Evolutionary conservation across 176 grass and related monocot species (phyloP), one percentile per base, ranked within the genome.

Genomic region (Phyllostachys edulis): DNA sequence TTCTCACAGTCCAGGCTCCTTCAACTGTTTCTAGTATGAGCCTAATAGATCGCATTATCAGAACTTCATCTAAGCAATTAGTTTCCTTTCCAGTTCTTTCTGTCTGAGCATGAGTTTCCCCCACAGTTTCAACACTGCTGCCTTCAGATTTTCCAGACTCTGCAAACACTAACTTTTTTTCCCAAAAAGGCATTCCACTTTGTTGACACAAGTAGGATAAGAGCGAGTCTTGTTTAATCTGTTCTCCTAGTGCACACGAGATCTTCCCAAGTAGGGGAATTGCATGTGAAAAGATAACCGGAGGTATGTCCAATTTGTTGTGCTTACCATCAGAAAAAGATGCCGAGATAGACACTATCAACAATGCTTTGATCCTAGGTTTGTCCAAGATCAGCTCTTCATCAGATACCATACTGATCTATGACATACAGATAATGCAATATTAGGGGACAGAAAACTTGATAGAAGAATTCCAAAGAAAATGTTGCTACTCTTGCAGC

Each of bases 361-460:
- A 54, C 63, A 88, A 88, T 81, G 89, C 90, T 79, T 92, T 90
- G 26, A 92, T 78, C 61, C 82, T 87, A 77, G 75, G 77, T 71
- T 86, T 95, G 60, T 95, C 96, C 82, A 95, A 88, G 49, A 89
- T 82, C 82, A 93, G 69, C 71, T 93, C 96, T 78, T 78, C 91
- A 38, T 85, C 73, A 73, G 79, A 90, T 79, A 80, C 81, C 71
- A 77, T 71, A 86, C 71, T 56, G 80, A 95, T 92, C 96, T 98
- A 85, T 15, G 71, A 50, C 12, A 81, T 72, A 56, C 36, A 84
- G 10, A 80, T 62, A 84, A 80, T 85, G 50, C 20, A 85, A 84
- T 37, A 79, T 69, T 71, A 76, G 47, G 73, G 44, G 13, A 47
- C 27, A 77, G 54, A 12, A 44, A 8, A 56, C 5, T 24, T 71